Percentiles rank a stretch among this genome's conserved stretches.
Conservation (phyloP, 495 filamentous ascomycete genomes). For the Lophiostoma macrostomum region DNA sequence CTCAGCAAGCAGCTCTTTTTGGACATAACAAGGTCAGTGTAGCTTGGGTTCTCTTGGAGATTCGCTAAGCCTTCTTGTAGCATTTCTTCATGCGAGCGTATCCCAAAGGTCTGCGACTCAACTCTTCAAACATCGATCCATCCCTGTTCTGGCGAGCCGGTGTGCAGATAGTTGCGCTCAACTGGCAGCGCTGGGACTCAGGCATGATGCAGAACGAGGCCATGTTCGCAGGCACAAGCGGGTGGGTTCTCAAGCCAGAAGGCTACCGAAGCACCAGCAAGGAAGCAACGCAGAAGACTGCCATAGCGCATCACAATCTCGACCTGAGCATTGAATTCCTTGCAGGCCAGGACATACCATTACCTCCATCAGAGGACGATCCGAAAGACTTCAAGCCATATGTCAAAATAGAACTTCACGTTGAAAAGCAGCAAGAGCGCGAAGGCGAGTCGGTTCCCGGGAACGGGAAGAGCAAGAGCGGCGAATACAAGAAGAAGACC, state of each 20-base stretch:
- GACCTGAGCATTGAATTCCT: constrained; percentile 54
- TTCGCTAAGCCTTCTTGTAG: neutral
- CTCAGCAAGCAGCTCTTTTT: constrained; percentile 60
- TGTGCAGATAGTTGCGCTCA: constrained; percentile 87
- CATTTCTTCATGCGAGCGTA: constrained; percentile 83
- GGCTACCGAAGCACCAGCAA: constrained; percentile 53
- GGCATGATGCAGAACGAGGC: constrained; percentile 95
- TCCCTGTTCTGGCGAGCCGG: constrained; percentile 81
- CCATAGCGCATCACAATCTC: constrained; percentile 45
- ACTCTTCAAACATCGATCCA: constrained; percentile 83
- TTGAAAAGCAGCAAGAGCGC: constrained; percentile 54
- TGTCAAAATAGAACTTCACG: constrained; percentile 77
- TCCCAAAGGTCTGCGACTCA: constrained; percentile 75
- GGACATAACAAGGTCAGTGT: constrained; percentile 64
- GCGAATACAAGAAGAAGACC: constrained; percentile 70
- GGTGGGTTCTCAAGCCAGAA: constrained; percentile 81
- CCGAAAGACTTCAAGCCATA: constrained; percentile 68
- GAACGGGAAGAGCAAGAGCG: constrained; percentile 47
- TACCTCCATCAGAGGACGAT: constrained; percentile 52
- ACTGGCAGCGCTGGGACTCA: constrained; percentile 88
- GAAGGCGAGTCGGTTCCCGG: constrained; percentile 44
- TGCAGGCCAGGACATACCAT: constrained; percentile 56
- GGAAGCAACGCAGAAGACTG: constrained; percentile 24
- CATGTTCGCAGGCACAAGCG: constrained; percentile 78
- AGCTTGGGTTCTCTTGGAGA: neutral